Conservation (phyloP, 108 stramenopile species). For the Chaetoceros tenuissimus region DNA sequence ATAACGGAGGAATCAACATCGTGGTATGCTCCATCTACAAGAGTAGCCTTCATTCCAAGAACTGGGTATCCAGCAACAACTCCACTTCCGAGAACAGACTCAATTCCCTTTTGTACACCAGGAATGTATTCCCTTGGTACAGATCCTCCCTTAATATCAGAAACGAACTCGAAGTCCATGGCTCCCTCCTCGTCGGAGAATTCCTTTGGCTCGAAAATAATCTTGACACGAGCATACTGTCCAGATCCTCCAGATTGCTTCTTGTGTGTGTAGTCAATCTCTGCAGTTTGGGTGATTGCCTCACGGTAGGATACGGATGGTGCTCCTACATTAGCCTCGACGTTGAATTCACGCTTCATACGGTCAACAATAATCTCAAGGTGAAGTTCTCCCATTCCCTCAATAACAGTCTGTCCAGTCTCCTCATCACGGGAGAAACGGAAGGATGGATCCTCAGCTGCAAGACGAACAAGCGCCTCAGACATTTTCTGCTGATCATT, state of each 20-base stretch:
- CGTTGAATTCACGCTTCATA: constrained; percentile 98
- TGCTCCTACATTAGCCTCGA: constrained; percentile 87
- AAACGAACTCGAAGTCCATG: constrained; percentile 91
- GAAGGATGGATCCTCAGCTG: constrained; percentile 97
- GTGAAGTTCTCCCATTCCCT: constrained; percentile 99
- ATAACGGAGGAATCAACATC: constrained; percentile 86
- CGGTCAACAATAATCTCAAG: constrained; percentile 99
- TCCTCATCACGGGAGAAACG: constrained; percentile 92
- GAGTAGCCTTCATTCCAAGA: constrained; percentile 91
- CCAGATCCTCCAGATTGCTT: constrained; percentile 98
- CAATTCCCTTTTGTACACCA: constrained; percentile 96
- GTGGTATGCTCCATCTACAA: constrained; percentile 85
- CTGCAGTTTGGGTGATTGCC: constrained; percentile 88
- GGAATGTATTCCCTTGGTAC: constrained; percentile 98
- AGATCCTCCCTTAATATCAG: constrained; percentile 95
- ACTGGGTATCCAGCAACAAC: constrained; percentile 96
- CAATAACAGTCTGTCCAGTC: constrained; percentile 96
- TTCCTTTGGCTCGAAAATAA: constrained; percentile 89
- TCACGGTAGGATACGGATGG: constrained; percentile 96
- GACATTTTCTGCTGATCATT: constrained; percentile 92
- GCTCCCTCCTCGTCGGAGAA: constrained; percentile 77
- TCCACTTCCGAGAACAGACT: constrained; percentile 85
- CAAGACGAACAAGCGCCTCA: constrained; percentile 90
- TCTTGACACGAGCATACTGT: constrained; percentile 95
- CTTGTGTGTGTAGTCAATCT: constrained; percentile 98